These are phyloP conservation scores for Detonula confervacea DNA, from an alignment of 352 stramenopile genomes.

Conservation along the genomic window DNA sequence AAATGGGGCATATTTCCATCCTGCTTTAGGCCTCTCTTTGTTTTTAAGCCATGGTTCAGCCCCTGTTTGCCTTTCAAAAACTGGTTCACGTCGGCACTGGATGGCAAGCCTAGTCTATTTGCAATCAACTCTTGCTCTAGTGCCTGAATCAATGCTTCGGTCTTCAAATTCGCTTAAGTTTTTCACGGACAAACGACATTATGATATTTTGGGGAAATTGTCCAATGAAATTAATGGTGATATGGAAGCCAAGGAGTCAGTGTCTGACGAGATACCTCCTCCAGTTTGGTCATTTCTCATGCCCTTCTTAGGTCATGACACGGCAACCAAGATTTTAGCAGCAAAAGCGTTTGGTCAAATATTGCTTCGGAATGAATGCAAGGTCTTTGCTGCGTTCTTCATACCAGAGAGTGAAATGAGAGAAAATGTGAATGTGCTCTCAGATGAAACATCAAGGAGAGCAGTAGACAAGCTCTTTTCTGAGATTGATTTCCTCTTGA, in stretches of 20 bases:
- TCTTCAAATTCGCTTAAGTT: constrained; percentile 35
- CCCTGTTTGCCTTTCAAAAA: constrained; percentile 10
- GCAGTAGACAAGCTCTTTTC: constrained; percentile 44
- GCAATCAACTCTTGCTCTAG: constrained; percentile 38
- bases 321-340: constrained; percentile 23
- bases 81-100: constrained; percentile 12
- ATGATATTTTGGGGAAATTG: constrained; percentile 40
- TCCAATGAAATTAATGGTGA: constrained; percentile 18
- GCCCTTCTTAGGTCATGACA: constrained; percentile 44
- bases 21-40: constrained; percentile 15
- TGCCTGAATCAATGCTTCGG: constrained; percentile 32
- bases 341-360: constrained; percentile 32
- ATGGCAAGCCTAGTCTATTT: constrained; percentile 52
- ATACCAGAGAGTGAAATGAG: constrained; percentile 17
- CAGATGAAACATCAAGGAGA: constrained; percentile 9
- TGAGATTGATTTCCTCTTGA: constrained; percentile 48
- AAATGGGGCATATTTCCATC: constrained; percentile 26
- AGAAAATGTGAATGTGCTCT: constrained; percentile 6
- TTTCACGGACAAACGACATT: constrained; percentile 37
- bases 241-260: constrained; percentile 2
- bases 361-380: constrained; percentile 40
- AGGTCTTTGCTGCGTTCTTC: constrained; percentile 55
- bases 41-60: constrained; percentile 32
- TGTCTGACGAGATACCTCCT: constrained; percentile 26
- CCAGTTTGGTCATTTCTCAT: constrained; percentile 50